Evolutionary conservation across 176 grass and related monocot species (phyloP).

Genomic region (Coix lacrymajobi): DNA sequence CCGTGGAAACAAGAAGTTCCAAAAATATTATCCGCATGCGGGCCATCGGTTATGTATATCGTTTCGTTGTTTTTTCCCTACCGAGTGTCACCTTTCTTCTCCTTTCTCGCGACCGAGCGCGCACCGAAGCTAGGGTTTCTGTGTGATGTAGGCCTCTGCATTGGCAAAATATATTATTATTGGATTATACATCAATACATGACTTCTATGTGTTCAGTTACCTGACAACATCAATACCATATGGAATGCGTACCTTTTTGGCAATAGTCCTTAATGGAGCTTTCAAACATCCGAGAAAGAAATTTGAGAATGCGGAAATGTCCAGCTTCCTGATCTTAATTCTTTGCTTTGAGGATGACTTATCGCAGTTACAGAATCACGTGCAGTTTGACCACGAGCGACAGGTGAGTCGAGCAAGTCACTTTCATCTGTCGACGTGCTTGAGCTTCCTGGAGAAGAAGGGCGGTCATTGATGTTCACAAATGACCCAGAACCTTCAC

Average conservation of each 20-base stretch:
- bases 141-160: slow-evolving; percentile 39
- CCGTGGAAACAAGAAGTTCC: too few species aligned
- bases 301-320: slow-evolving; percentile 47
- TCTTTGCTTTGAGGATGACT: slow-evolving; percentile 42
- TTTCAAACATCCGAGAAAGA: slow-evolving; percentile 21
- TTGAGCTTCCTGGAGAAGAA: slow-evolving; percentile 48
- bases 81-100: too few species aligned
- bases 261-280: slow-evolving; percentile 18
- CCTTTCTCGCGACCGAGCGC: too few species aligned
- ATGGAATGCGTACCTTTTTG: slow-evolving; percentile 1
- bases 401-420: slow-evolving; percentile 53
- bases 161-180: background rate
- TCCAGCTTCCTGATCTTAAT: slow-evolving; percentile 48
- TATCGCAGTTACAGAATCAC: slow-evolving; percentile 12
- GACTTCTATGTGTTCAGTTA: background rate
- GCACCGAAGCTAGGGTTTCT: too few species aligned
- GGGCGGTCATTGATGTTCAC: slow-evolving; percentile 36
- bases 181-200: background rate
- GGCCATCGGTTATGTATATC: too few species aligned
- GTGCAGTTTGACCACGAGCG: slow-evolving; percentile 29
- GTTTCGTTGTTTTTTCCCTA: too few species aligned
- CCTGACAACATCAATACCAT: background rate
- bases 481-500: slow-evolving; percentile 29
- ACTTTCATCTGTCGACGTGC: slow-evolving; percentile 51
- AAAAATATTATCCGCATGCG: too few species aligned